phyloP scores from a whole-genome alignment of 1,284 basidiomycete genomes.

The Puccinia novopanici region DNA sequence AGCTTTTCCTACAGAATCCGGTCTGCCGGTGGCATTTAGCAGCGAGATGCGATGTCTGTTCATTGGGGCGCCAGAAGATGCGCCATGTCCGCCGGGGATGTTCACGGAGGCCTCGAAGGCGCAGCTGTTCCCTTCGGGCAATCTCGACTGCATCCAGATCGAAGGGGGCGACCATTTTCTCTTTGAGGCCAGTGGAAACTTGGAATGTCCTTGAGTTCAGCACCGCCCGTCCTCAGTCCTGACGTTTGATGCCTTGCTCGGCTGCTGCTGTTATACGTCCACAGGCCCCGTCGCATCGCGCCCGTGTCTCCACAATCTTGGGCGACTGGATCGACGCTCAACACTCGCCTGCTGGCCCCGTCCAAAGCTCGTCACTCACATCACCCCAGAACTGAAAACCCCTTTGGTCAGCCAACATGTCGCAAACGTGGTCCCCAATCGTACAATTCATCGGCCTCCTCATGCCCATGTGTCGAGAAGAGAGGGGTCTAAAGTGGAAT shows the following conservation, averaged over 20 bases:
- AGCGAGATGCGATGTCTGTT: conserved; percentile 37
- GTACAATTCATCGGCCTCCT: too few relatives aligned
- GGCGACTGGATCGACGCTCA: conserved; percentile 40
- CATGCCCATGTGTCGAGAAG: too few relatives aligned
- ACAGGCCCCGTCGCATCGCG: conserved; percentile 27
- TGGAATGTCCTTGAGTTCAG: too few relatives aligned
- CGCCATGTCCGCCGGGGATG: conserved; percentile 26
- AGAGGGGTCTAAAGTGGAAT: too few relatives aligned
- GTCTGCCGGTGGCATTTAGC: conserved; percentile 18
- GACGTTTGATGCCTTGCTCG: neutral
- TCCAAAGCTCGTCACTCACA: too few relatives aligned
- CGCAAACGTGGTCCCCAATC: too few relatives aligned
- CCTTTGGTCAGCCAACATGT: too few relatives aligned
- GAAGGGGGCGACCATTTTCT: conserved; percentile 36
- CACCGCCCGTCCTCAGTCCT: too few relatives aligned
- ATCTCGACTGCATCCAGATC: conserved; percentile 5
- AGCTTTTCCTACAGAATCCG: too few relatives aligned
- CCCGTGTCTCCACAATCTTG: conserved; percentile 11
- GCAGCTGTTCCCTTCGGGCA: conserved; percentile 22
- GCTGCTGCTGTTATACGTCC: neutral
- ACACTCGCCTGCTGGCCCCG: neutral
- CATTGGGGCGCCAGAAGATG: conserved; percentile 27
- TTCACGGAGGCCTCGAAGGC: conserved; percentile 18
- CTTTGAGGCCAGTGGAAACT: neutral
- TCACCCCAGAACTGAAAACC: too few relatives aligned